Evolutionary conservation across 345 rosid genomes (phyloP), one percentile per base, ranked within the genome.

Genomic region (Lenwebbia sp.): DNA sequence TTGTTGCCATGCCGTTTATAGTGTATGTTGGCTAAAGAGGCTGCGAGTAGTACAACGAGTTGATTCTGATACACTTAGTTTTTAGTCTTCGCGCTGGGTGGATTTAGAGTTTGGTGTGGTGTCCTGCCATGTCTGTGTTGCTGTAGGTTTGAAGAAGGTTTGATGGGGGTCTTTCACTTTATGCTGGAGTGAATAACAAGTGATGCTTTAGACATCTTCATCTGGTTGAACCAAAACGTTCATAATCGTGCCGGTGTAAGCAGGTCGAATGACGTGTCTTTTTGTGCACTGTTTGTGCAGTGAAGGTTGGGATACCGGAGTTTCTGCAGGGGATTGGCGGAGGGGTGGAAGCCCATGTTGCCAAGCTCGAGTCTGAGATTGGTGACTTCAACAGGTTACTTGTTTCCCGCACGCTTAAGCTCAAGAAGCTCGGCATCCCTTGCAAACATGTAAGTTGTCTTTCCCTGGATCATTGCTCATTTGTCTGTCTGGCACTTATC

Each of bases 261-360:
- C 47, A 9, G 13, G 81, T 44, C 47, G 40, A 37, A 70, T 1
- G 2, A 10, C 4, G 0, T 70, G 7, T 70, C 13, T 2, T 19
- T 37, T 70, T 40, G 28, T 37, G 81, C 82, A 62, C 86, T 87
- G 56, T 76, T 74, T 52, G 86, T 90, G 87, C 94, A 94, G 99
- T 91, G 76, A 95, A 96, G 88, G 98, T 96, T 83, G 99, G 99
- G 74, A 95, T 97, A 44, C 97, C 95, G 0, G 99, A 97, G 91
- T 97, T 97, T 87, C 89, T 96, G 88, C 92, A 92, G 90, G 99
- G 99, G 33, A 93, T 96, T 65, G 98, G 99, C 52, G 88, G 91
- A 89, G 98, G 99, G 49, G 98, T 93, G 87, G 96, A 96, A 93
- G 82, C 96, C 78, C 98, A 96, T 88, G 92, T 88, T 5, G 85